Conservation (phyloP, 306 rosid genomes). For the Sesbania bispinosa region DNA sequence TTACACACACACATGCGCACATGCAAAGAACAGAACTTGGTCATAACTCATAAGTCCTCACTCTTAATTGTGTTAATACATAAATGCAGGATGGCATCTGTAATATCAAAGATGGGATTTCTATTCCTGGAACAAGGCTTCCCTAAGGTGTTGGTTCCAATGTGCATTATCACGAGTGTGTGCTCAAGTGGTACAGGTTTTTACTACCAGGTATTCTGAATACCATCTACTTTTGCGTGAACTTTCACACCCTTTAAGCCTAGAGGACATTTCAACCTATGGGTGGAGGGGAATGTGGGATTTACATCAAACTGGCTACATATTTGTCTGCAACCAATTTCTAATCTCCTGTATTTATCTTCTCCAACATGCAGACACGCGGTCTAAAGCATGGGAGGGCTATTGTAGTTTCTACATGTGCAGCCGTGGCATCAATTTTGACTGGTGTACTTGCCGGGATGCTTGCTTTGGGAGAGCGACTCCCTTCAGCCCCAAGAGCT, state of each 20-base stretch:
- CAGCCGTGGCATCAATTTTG: slow-evolving; percentile 94
- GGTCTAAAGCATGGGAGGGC: slow-evolving; percentile 98
- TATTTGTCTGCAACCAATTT: background rate
- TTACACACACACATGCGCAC: background rate
- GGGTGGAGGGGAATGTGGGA: background rate
- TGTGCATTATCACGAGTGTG: slow-evolving; percentile 69
- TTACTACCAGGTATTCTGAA: slow-evolving; percentile 72
- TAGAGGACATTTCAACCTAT: background rate
- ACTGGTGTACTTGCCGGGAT: slow-evolving; percentile 96
- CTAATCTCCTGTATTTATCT: background rate
- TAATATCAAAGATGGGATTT: slow-evolving; percentile 95
- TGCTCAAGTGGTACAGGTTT: slow-evolving; percentile 83
- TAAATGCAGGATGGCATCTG: slow-evolving; percentile 89
- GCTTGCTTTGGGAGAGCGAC: slow-evolving; percentile 93
- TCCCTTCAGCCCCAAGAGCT: slow-evolving; percentile 83
- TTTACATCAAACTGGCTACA: slow-evolving; percentile 6
- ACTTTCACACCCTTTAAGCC: slow-evolving; percentile 11
- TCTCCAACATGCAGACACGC: slow-evolving; percentile 58
- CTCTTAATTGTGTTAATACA: background rate
- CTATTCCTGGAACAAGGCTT: slow-evolving; percentile 91
- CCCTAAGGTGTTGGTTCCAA: slow-evolving; percentile 68
- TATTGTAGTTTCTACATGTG: slow-evolving; percentile 87
- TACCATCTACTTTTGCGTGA: slow-evolving; percentile 4
- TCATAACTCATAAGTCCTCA: background rate
- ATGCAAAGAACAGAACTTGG: background rate